Base-by-base conservation (phyloP, 805 yeast genomes). In the Wickerhamomyces chaumierensis region DNA sequence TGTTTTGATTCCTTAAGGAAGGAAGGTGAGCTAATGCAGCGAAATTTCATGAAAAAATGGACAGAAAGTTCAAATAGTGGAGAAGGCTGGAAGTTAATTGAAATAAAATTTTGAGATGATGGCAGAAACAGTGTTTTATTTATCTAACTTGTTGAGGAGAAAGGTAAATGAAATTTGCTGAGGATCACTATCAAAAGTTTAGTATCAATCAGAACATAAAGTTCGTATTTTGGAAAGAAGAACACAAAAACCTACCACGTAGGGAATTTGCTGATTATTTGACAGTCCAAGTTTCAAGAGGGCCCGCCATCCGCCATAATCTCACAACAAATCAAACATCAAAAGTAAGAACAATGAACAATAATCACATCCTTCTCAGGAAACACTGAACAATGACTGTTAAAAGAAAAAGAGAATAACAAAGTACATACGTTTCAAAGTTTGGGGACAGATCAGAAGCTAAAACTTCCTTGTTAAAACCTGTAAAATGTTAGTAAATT, bases 401-500 rank as follows among this genome's bases (percentile, higher is more conserved):
- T 23, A 18, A 19, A 31, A 20, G 31, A 7, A 16, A 19, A 5
- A 25, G 12, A 25, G 3, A 4, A 21, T 7, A 21, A 21, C 23
- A 21, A 21, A 9, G 46, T 52, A 73, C 79, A 56, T 66, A 76
- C 76, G 63, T 64, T 55, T 76, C 81, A 48, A 77, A 75, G 34
- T 68, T 71, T 16, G 73, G 71, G 18, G 81, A 81, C 46, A 77
- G 60, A 39, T 69, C 75, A 37, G 68, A 68, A 14, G 81, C 81
- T 50, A 65, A 65, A 38, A 72, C 60, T 20, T 69, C 78, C 39
- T 63, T 68, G 35, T 62, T 53, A 54, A 77, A 75, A 14, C 62
- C 80, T 57, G 31, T 2, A 33, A 18, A 27, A 5, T 9, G 37
- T 25, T 34, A 33, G 31, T 17, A 40, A 13, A 28, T 7, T 13